Evolutionary conservation across 495 filamentous ascomycete species (phyloP), one percentile per base, ranked within the genome.

Genomic region (Aspergillus funiculosus): DNA sequence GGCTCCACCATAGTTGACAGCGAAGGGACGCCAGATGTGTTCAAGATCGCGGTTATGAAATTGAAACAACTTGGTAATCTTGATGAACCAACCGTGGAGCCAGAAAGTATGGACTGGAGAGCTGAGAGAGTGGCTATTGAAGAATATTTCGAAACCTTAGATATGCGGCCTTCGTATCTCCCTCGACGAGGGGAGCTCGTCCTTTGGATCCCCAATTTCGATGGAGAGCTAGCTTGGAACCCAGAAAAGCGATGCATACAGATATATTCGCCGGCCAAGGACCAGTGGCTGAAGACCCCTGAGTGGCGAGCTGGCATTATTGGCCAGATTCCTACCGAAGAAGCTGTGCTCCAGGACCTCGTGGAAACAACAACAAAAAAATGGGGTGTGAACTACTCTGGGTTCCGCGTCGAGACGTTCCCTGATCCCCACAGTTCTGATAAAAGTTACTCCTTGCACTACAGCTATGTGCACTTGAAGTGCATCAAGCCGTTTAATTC

Each of bases 121-220:
- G 61, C 72, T 2, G 72, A 74, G 21, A 59, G 66, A 17, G 46
- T 66, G 15, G 49, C 36, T n/a, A 55, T 79, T 0, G 48, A 54
- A 3, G 54, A 64, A 18, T 60, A 61, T 31, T 50, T 71, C 20
- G 52, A 59, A 22, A 59, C 55, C 36, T 46, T 77, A 15, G 42
- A 61, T 3, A 47, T 72, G 9, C 67, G 75, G 34, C 63, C 73
- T 1, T 56, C 72, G 0, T 84, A 73, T 46, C 52, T 78, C 4
- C 78, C 79, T 17, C 75, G 80, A 0, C 47, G 60, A 2, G 79
- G 76, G 1, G 80, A 84, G 44, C 48, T 79, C 4, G 80, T 83
- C 1, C 68, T 84, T 2, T 84, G 74, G 63, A 62, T 66, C 1
- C 51, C 57, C 4, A 46, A 59, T 3, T 45, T 77, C 3, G 51